phyloP scores from a whole-genome alignment of 805 yeast species.

The Saccharomycopsis fermentans region DNA sequence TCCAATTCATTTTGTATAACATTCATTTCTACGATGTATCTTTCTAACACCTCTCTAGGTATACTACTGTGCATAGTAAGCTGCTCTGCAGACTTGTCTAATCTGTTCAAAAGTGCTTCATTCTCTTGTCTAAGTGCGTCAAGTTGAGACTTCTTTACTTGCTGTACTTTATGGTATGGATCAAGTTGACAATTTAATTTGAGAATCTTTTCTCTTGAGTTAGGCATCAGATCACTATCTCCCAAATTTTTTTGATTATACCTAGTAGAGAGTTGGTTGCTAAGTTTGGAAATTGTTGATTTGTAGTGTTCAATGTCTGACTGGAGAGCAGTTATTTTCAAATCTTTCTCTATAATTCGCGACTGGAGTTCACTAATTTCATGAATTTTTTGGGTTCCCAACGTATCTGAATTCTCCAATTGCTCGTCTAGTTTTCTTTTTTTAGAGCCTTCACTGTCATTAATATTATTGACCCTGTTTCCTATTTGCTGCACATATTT shows the following conservation, averaged over 20 bases:
- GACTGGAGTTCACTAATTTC: slow-evolving; percentile 9
- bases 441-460: slow-evolving; percentile 6
- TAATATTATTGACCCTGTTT: neutral
- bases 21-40: slow-evolving; percentile 45
- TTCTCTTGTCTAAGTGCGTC: neutral
- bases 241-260: neutral
- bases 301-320: neutral
- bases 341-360: slow-evolving; percentile 26
- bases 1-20: slow-evolving; percentile 38
- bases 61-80: slow-evolving; percentile 22
- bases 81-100: slow-evolving; percentile 17
- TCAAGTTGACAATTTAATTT: slow-evolving; percentile 16
- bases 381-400: neutral
- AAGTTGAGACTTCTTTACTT: neutral
- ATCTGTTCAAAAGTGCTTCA: slow-evolving; percentile 1
- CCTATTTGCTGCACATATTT: neutral
- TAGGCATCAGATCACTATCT: slow-evolving; percentile 29
- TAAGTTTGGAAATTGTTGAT: neutral
- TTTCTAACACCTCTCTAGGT: slow-evolving; percentile 55
- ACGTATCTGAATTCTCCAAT: slow-evolving; percentile 9
- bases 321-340: neutral
- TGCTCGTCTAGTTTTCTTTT: neutral
- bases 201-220: slow-evolving; percentile 52
- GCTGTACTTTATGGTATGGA: slow-evolving; percentile 5
- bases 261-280: neutral